A percentile compares a stretch with the other conserved stretches of the same genome.
phyloP scores from a whole-genome alignment of 2,329 filamentous ascomycete genomes.

The Pyricularia pennisetigena region DNA sequence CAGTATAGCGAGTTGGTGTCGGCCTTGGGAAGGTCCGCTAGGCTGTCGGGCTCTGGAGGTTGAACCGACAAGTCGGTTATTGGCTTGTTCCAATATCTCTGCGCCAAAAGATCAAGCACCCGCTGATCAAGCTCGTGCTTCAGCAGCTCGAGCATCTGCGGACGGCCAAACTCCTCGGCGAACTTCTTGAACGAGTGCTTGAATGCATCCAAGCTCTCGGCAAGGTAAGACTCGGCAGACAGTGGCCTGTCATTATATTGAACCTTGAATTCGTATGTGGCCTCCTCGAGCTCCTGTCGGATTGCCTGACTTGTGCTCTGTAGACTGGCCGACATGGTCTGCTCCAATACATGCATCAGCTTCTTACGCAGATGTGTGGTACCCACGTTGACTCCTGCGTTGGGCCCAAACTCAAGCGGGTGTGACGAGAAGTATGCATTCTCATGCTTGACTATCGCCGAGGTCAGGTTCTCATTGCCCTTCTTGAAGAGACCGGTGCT shows the following conservation, averaged over 20 bases:
- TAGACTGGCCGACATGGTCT: constrained; percentile 91
- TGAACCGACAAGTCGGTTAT: constrained; percentile 68
- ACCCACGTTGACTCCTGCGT: constrained; percentile 66
- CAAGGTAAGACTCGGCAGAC: constrained; percentile 91
- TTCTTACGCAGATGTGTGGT: constrained; percentile 86
- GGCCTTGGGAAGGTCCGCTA: constrained; percentile 73
- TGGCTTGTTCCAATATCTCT: constrained; percentile 95
- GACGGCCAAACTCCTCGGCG: constrained; percentile 77
- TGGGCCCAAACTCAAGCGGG: constrained; percentile 66
- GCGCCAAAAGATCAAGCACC: constrained; percentile 84
- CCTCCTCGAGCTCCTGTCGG: constrained; percentile 88
- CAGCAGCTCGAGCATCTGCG: constrained; percentile 79
- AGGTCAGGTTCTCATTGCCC: constrained; percentile 68
- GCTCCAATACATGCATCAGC: constrained; percentile 91
- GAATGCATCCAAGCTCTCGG: constrained; percentile 89
- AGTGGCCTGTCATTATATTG: constrained; percentile 96
- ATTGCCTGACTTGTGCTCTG: constrained; percentile 88
- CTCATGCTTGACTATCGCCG: constrained; percentile 80
- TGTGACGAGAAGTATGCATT: constrained; percentile 78
- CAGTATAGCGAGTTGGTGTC: constrained; percentile 81
- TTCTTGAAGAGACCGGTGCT: constrained; percentile 71
- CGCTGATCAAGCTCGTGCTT: constrained; percentile 92
- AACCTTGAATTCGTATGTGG: constrained; percentile 97
- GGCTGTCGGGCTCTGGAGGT: constrained; percentile 57
- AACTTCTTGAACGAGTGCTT: constrained; percentile 98